Conservation (phyloP, 441 rosid species). For the Gossypium schwendimanii region DNA sequence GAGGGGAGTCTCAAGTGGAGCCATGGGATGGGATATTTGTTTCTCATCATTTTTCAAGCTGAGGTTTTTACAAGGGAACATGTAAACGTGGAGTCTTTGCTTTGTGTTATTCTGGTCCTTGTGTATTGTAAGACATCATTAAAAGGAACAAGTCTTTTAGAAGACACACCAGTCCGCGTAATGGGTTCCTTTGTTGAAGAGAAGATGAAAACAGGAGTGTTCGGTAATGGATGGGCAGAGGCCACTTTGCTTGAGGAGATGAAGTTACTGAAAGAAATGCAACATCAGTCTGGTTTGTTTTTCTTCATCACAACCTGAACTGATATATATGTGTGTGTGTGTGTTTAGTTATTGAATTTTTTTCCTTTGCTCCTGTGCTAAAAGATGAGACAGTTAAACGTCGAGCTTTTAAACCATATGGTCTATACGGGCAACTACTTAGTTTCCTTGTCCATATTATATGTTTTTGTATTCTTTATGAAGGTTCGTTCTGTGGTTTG, state of each 20-base stretch:
- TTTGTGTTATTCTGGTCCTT: slow-evolving; percentile 18
- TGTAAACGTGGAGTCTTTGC: slow-evolving; percentile 21
- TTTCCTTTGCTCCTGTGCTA: not conserved
- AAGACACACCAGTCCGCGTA: slow-evolving; percentile 13
- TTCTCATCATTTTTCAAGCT: not conserved
- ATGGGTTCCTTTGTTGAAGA: slow-evolving; percentile 60
- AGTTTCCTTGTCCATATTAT: not conserved
- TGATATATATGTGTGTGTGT: not conserved
- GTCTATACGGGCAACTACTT: not conserved
- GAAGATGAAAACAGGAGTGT: slow-evolving; percentile 43
- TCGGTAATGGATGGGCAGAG: slow-evolving; percentile 33
- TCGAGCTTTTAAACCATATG: not conserved
- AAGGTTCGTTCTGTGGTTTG: no score
- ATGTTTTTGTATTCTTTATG: not conserved
- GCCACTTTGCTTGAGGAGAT: slow-evolving; percentile 66
- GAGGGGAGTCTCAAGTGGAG: slow-evolving; percentile 3
- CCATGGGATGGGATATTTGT: not conserved
- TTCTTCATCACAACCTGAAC: slow-evolving; percentile 3
- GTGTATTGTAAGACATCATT: not conserved
- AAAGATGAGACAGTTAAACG: not conserved
- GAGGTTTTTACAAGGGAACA: slow-evolving; percentile 2
- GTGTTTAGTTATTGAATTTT: not conserved
- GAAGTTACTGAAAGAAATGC: slow-evolving; percentile 80
- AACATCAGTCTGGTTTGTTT: slow-evolving; percentile 71
- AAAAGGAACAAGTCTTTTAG: slow-evolving; percentile 7